Conservation (phyloP, 2,329 filamentous ascomycete species). For the Ceratocystis albifundus region DNA sequence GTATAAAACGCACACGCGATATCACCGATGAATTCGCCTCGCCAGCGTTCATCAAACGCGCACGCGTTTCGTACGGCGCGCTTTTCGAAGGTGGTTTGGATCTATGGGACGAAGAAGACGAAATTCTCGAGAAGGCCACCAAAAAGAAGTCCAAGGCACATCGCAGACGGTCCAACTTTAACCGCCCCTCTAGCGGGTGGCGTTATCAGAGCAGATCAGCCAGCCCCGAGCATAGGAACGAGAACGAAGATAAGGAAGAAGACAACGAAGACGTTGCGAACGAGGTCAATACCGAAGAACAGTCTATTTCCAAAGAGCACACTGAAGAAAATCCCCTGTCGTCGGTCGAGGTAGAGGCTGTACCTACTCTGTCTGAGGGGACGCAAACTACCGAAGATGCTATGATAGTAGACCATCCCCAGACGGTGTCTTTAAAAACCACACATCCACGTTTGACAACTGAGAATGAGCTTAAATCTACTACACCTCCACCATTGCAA, state of each 20-base stretch:
- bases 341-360: neutral
- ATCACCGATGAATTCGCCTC: conserved; percentile 53
- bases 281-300: neutral
- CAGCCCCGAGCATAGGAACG: conserved; percentile 46
- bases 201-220: conserved; percentile 59
- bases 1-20: conserved; percentile 25
- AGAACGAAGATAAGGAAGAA: conserved; percentile 23
- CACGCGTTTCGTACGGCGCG: conserved; percentile 56
- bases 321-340: neutral
- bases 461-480: neutral
- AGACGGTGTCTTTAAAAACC: neutral
- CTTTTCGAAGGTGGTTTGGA: conserved; percentile 54
- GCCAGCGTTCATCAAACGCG: conserved; percentile 66
- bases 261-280: neutral
- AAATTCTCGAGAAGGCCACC: conserved; percentile 32
- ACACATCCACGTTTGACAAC: neutral
- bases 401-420: neutral
- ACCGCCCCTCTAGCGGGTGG: conserved; percentile 58
- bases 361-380: neutral
- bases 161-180: conserved; percentile 27
- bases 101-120: conserved; percentile 54
- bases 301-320: neutral
- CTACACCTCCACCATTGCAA: neutral
- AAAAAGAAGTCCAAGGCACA: conserved; percentile 45
- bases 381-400: neutral